A percentile compares a stretch with the other conserved stretches of the same genome.
phyloP scores from a whole-genome alignment of 805 yeast species.

The Candida xiaguanensis region DNA sequence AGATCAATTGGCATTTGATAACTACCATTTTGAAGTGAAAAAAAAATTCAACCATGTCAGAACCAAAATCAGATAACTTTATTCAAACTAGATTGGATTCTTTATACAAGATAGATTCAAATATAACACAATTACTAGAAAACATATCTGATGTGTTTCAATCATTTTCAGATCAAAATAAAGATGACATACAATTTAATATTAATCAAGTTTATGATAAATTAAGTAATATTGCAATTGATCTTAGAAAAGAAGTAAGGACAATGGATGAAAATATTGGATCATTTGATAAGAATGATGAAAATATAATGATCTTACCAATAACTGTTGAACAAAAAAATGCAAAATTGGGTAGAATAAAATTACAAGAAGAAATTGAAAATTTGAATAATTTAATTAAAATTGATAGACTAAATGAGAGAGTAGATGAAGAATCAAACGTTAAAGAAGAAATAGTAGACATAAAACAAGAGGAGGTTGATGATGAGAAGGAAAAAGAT shows the following conservation, averaged over 20 bases:
- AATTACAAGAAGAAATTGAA: conserved; percentile 47
- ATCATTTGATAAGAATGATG: conserved; percentile 41
- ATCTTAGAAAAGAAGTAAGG: conserved; percentile 63
- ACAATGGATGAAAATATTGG: conserved; percentile 58
- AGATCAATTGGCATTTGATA: conserved; percentile 35
- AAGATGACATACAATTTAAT: conserved; percentile 40
- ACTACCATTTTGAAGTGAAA: not conserved
- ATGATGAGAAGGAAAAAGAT: too few relatives aligned
- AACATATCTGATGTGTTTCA: conserved; percentile 45
- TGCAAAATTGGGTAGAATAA: conserved; percentile 58
- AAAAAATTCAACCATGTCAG: conserved; percentile 4
- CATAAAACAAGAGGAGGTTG: not conserved
- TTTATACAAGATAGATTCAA: conserved; percentile 48
- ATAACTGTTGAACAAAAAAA: conserved; percentile 68
- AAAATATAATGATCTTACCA: conserved; percentile 56
- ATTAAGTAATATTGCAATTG: conserved; percentile 55
- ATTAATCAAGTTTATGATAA: conserved; percentile 49
- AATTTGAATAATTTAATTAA: conserved; percentile 14
- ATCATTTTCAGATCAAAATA: conserved; percentile 28
- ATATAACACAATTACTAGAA: conserved; percentile 49
- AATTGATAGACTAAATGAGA: conserved; percentile 10
- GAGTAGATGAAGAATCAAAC: conserved; percentile 6
- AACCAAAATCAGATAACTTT: conserved; percentile 23
- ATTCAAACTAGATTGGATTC: conserved; percentile 51
- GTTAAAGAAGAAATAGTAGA: conserved; percentile 3